Conservation (phyloP, 1,284 basidiomycete genomes). For the Malassezia yamatoensis region DNA sequence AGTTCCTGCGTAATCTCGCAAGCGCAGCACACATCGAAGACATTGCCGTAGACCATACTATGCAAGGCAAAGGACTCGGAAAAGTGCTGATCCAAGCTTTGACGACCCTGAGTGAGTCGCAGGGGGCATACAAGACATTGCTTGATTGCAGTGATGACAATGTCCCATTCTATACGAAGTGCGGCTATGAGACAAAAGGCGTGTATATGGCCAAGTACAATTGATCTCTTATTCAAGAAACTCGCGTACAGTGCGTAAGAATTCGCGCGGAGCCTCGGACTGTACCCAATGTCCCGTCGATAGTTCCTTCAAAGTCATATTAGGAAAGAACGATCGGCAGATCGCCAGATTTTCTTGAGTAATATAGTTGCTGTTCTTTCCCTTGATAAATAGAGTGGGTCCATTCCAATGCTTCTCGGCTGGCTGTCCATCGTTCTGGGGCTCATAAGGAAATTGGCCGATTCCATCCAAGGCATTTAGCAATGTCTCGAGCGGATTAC, state of each 20-base stretch:
- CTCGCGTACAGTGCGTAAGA: constrained; percentile 39
- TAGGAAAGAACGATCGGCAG: constrained; percentile 61
- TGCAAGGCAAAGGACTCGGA: constrained; percentile 83
- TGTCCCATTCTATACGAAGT: constrained; percentile 96
- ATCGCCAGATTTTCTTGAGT: constrained; percentile 59
- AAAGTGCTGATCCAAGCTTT: constrained; percentile 74
- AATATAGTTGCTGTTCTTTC: constrained; percentile 59
- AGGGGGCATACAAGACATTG: constrained; percentile 87
- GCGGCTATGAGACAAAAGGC: constrained; percentile 54
- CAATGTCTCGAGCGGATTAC: constrained; percentile 63
- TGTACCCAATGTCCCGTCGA: constrained; percentile 50
- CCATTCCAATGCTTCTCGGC: constrained; percentile 54
- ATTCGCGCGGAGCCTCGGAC: constrained; percentile 48
- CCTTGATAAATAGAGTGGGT: constrained; percentile 65
- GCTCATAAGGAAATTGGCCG: constrained; percentile 61
- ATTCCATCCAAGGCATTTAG: constrained; percentile 58
- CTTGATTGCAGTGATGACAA: constrained; percentile 86
- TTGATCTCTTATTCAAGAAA: constrained; percentile 23
- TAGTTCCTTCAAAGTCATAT: constrained; percentile 50
- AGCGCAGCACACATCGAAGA: constrained; percentile 91
- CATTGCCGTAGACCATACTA: constrained; percentile 75
- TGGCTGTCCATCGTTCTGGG: constrained; percentile 15
- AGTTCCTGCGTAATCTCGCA: constrained; percentile 74
- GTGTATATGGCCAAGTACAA: constrained; percentile 43
- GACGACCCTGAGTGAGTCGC: constrained; percentile 61